Evolutionary conservation across 768 basidiomycete species (phyloP).

Genomic region (Trametes cinnabarina): DNA sequence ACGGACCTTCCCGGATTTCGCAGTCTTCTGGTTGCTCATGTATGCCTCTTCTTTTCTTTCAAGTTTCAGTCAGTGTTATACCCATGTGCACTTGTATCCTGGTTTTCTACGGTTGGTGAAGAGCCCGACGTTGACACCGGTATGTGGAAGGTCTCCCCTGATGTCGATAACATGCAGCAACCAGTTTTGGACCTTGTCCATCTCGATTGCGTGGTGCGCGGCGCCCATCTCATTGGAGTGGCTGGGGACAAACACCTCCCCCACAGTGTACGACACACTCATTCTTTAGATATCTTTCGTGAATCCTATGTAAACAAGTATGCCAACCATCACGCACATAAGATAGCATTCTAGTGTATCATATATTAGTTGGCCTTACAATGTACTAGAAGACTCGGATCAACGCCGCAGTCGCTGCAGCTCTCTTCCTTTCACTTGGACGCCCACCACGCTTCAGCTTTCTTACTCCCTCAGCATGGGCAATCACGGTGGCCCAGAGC

Average conservation of each 20-base stretch:
- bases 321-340: not conserved
- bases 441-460: too few relatives aligned
- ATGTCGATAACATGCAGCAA: not conserved
- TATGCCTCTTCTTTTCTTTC: conserved; percentile 30
- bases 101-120: not conserved
- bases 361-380: too few relatives aligned
- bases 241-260: not conserved
- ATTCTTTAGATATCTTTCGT: not conserved
- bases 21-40: conserved; percentile 20
- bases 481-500: too few relatives aligned
- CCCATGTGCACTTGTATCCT: conserved; percentile 3
- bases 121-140: not conserved
- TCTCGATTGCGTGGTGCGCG: not conserved
- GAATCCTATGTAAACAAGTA: not conserved
- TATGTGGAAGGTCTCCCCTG: conserved; percentile 1
- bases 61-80: not conserved
- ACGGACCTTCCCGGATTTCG: conserved; percentile 16
- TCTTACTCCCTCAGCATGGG: too few relatives aligned
- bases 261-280: not conserved
- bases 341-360: not conserved
- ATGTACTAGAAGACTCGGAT: too few relatives aligned
- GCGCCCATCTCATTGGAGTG: not conserved
- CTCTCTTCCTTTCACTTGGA: too few relatives aligned
- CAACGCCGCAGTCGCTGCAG: too few relatives aligned
- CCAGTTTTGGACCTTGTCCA: not conserved